Evolutionary conservation across 2,329 filamentous ascomycete species (phyloP), one percentile per base, ranked within the genome.

Genomic region (Apiospora phragmitis): DNA sequence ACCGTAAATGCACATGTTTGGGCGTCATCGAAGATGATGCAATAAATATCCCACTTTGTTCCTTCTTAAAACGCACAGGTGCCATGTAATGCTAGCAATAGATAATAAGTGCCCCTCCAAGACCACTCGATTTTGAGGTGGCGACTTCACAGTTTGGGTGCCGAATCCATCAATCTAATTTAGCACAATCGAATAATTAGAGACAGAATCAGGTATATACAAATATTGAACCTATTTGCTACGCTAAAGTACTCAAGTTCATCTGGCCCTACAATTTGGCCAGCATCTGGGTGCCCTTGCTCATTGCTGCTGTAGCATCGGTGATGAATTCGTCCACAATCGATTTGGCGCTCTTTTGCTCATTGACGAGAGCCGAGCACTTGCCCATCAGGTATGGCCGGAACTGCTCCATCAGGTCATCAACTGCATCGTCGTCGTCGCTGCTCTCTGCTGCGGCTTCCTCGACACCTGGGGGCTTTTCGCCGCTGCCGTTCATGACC

Each of bases 301-400:
- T 86, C 76, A 97, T 81, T 81, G 88, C 89, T 72, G 86, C 86
- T 71, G 93, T 90, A 51, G 95, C 96, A 79, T 97, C 95, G 68
- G 85, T 83, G 73, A 99, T 93, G 77, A 99, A 92, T 86, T 99
- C 96, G 79, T 99, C 96, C 49, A 99, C 92, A 72, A 99, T 95
- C 24, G 83, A 93, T 89, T 95, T 97, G 73, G 96, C 96, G 49
- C 88, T 85, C 90, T 97, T 97, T 87, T 92, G 93, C 85, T 98
- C 94, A 79, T 95, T 96, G 70, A 96, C 93, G 42, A 98, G 94
- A 38, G 96, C 95, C 47, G 96, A 93, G 72, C 93, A 95, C 88
- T 98, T 97, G 82, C 96, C 96, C 96, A 99, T 99, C 41, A 80
- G 51, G 70, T 75, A 75, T 1, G 78, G 78, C 12, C 76, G 74